A percentile compares a stretch with the other conserved stretches of the same genome.
Evolutionary conservation across 371 early-diverging fungal species (phyloP).

Genomic region (Coemansia sp.): DNA sequence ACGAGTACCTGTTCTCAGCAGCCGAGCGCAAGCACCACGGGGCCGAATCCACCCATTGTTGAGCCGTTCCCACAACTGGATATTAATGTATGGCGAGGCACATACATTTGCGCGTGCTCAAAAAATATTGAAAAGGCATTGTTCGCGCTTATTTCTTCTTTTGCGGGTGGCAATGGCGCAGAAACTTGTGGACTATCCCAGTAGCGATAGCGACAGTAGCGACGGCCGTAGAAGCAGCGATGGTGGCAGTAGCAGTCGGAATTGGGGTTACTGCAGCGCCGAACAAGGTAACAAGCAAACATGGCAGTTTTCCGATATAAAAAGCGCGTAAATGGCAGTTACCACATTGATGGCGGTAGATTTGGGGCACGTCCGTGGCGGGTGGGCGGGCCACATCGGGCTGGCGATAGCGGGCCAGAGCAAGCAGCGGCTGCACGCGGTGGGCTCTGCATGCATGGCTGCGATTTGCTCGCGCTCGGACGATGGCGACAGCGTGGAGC

Average conservation of each 20-base stretch:
- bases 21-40: conserved; percentile 49
- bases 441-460: conserved; percentile 25
- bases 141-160: no score
- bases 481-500: conserved; percentile 1
- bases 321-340: no score
- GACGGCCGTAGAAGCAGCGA: conserved; percentile 13
- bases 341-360: not conserved
- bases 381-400: conserved; percentile 41
- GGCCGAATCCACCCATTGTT: not conserved
- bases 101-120: no score
- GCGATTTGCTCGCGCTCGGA: conserved; percentile 13
- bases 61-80: conserved; percentile 5
- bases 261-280: conserved; percentile 15
- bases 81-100: no score
- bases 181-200: conserved; percentile 36
- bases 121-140: no score
- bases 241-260: conserved; percentile 10
- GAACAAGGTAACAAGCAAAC: conserved; percentile 29
- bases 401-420: conserved; percentile 28
- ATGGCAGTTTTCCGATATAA: no score
- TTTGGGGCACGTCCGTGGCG: conserved; percentile 40
- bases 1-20: conserved; percentile 56
- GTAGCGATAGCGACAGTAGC: conserved; percentile 21
- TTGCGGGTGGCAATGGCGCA: not conserved
- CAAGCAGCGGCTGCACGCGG: conserved; percentile 11